phyloP scores from a whole-genome alignment of 2,329 filamentous ascomycete genomes.

The Colletotrichum destructivum region DNA sequence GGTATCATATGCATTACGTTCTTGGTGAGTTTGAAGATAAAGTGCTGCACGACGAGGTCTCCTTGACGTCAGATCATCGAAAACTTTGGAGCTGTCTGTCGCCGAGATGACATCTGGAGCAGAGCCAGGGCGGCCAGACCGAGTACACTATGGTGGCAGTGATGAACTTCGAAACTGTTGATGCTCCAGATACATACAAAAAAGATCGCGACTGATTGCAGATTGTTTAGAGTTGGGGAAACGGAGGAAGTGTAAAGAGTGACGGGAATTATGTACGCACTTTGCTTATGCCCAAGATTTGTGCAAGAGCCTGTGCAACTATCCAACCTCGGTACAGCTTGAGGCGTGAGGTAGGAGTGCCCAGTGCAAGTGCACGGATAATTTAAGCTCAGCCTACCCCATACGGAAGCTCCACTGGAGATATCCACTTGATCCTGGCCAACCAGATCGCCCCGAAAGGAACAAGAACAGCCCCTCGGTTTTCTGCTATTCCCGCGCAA shows the following conservation, averaged over 20 bases:
- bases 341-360: background rate
- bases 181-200: background rate
- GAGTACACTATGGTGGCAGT: background rate
- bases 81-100: too few species aligned
- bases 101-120: background rate
- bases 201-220: background rate
- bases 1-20: background rate
- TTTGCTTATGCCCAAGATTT: background rate
- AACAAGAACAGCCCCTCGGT: conserved; percentile 38
- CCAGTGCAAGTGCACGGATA: conserved; percentile 23
- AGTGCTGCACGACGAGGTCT: background rate
- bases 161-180: background rate
- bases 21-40: background rate
- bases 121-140: background rate
- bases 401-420: conserved; percentile 19
- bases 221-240: too few species aligned
- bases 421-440: conserved; percentile 21
- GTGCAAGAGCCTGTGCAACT: conserved; percentile 1
- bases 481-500: conserved; percentile 33
- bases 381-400: conserved; percentile 36
- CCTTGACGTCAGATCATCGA: too few species aligned
- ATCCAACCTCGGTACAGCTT: conserved; percentile 29
- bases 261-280: background rate
- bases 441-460: conserved; percentile 31
- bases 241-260: too few species aligned